phyloP scores from a whole-genome alignment of 2,329 filamentous ascomycete genomes.

The Sarocladium oryzae region DNA sequence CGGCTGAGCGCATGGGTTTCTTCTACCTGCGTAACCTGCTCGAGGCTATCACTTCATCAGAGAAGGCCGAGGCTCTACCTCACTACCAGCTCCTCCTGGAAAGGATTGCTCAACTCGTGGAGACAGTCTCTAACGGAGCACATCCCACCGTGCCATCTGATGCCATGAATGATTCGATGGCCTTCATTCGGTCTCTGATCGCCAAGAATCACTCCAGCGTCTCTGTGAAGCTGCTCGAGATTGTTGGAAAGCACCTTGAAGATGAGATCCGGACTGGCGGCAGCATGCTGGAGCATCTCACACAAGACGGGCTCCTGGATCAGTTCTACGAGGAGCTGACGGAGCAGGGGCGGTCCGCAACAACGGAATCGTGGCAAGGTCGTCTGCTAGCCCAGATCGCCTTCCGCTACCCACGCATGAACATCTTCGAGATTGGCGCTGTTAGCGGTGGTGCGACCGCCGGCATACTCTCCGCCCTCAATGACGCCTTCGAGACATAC shows the following conservation, averaged over 20 bases:
- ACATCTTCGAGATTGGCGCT: slow-evolving; percentile 34
- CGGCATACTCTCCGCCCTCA: slow-evolving; percentile 25
- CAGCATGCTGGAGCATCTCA: slow-evolving; percentile 31
- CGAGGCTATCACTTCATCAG: slow-evolving; percentile 14
- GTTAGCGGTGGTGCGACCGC: slow-evolving; percentile 37
- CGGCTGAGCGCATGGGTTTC: slow-evolving; percentile 17
- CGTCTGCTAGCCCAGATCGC: slow-evolving; percentile 26
- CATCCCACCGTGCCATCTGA: neutral
- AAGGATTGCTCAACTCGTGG: slow-evolving; percentile 7
- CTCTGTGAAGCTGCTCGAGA: slow-evolving; percentile 21
- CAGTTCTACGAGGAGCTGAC: slow-evolving; percentile 23
- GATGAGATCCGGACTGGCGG: slow-evolving; percentile 25
- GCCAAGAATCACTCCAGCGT: neutral
- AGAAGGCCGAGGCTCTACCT: slow-evolving; percentile 15
- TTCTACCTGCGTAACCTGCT: slow-evolving; percentile 19
- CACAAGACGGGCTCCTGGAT: slow-evolving; percentile 26
- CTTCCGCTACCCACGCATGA: slow-evolving; percentile 33
- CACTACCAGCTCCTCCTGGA: slow-evolving; percentile 16
- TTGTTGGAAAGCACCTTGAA: slow-evolving; percentile 27
- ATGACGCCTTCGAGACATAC: slow-evolving; percentile 27
- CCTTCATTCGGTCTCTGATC: neutral
- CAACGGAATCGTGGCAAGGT: no score
- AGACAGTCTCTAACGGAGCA: neutral
- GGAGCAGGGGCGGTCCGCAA: slow-evolving; percentile 16
- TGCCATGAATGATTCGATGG: neutral